Evolutionary conservation across 805 yeast genomes (phyloP), one percentile per base, ranked within the genome.

Genomic region (Metschnikowia lachancei): DNA sequence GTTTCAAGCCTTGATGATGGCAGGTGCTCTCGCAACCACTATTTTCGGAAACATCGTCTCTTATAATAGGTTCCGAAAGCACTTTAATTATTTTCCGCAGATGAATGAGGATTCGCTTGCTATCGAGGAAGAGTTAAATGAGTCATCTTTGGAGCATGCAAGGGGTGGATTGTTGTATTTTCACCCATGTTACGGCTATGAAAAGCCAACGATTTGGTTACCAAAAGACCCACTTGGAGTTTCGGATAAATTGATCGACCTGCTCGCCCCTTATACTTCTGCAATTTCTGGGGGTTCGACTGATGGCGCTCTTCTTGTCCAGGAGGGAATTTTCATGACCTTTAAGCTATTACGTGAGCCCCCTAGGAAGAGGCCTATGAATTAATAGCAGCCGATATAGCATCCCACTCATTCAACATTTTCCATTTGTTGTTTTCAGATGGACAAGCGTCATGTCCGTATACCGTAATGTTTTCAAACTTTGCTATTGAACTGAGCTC

Each of bases 21-120:
- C 79, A 2, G 35, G 75, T 1, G 64, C 81, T 0, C 61, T 86
- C 28, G 50, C 78, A 2, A 51, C 65, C 2, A 87, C 96, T 0
- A 64, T 82, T 3, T 72, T 78, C 29, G 78, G 75, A 1, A 90
- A 90, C 52, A 59, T 72, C 35, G 70, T 75, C 6, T 69, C 86
- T 9, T 74, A 77, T 40, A 63, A 59, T 33, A 60, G 74, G 36
- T 82, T 61, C 45, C 46, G 45, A 9, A 60, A 56, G 41, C 63
- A 67, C 50, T 66, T 69, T 43, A 40, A 60, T 4, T 60, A 51
- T 42, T 46, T 64, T 10, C 73, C 77, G 1, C 51, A 44, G 8
- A 36, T 38, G 34, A 41, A 28, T 17, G 46, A 44, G n/a, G 41
- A 38, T 19, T 31, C 40, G 22, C 19, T 20, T 12, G 32, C 22